Percentiles rank a stretch among this genome's conserved stretches.
These are phyloP conservation scores for Sesbania bispinosa DNA, from an alignment of 306 rosid species.

Conservation along the genomic window DNA sequence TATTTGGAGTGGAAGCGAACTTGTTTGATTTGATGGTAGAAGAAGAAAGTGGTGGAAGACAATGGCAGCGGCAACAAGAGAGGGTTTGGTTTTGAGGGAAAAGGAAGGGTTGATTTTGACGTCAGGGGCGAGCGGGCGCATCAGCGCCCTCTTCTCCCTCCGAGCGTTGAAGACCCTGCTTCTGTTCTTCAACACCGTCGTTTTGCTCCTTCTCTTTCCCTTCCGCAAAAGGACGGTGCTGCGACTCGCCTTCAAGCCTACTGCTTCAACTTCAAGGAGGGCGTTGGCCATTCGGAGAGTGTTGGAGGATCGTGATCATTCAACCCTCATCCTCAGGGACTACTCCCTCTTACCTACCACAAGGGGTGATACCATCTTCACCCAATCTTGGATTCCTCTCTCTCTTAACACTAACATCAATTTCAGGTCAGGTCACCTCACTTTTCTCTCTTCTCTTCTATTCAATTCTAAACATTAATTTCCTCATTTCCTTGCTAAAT, in stretches of 20 bases:
- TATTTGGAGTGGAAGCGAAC: too few species aligned
- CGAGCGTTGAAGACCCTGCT: slow-evolving; percentile 41
- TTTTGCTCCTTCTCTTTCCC: too few species aligned
- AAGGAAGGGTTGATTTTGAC: slow-evolving; percentile 40
- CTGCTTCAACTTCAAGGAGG: slow-evolving; percentile 32
- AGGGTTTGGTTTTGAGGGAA: too few species aligned
- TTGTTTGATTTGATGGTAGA: too few species aligned
- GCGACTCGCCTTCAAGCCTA: neutral
- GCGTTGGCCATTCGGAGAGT: slow-evolving; percentile 54
- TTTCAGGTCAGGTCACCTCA: slow-evolving; percentile 26
- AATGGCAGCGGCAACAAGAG: too few species aligned
- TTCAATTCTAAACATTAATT: too few species aligned
- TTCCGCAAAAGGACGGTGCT: slow-evolving; percentile 34
- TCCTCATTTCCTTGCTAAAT: neutral
- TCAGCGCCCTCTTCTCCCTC: slow-evolving; percentile 50
- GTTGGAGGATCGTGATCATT: slow-evolving; percentile 34
- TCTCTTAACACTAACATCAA: neutral
- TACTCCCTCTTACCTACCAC: slow-evolving; percentile 7
- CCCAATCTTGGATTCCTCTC: slow-evolving; percentile 55
- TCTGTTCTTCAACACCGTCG: slow-evolving; percentile 39
- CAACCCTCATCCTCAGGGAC: neutral
- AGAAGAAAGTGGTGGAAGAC: too few species aligned
- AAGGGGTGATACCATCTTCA: slow-evolving; percentile 55
- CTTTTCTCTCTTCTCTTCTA: neutral
- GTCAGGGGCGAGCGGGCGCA: slow-evolving; percentile 71